These are phyloP conservation scores for Caryopteris hybrid DNA, from an alignment of 305 asterid species.

Conservation along the genomic window DNA sequence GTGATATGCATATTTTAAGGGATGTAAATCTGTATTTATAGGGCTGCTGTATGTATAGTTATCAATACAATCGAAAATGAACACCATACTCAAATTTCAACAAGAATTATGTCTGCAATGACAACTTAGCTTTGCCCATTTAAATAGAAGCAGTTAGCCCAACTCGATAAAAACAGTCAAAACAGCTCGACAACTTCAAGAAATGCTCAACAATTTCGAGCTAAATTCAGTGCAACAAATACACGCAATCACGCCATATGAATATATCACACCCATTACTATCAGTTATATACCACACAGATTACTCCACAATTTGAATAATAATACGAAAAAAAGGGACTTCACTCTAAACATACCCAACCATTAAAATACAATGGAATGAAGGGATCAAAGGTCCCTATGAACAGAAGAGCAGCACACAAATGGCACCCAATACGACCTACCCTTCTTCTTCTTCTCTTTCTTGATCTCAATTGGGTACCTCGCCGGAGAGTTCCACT, in stretches of 20 bases:
- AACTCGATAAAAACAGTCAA: no score
- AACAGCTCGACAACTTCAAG: background rate
- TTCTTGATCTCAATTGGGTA: slow-evolving; percentile 74
- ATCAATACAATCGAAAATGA: no score
- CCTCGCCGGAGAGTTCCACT: slow-evolving; percentile 90
- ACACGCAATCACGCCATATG: slow-evolving; percentile 11
- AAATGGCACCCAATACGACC: slow-evolving; percentile 75
- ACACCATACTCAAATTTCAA: no score
- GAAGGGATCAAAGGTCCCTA: slow-evolving; percentile 38
- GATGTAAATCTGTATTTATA: no score
- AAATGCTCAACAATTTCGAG: background rate
- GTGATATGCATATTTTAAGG: no score
- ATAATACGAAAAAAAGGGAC: slow-evolving; percentile 3
- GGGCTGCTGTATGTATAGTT: no score
- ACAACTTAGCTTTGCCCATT: no score
- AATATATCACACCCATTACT: slow-evolving; percentile 7
- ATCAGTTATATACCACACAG: slow-evolving; percentile 17
- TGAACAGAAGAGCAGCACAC: slow-evolving; percentile 85
- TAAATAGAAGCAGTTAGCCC: no score
- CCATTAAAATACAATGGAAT: background rate
- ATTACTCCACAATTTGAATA: slow-evolving; percentile 16
- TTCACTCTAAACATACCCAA: slow-evolving; percentile 16
- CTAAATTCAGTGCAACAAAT: background rate
- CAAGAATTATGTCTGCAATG: no score
- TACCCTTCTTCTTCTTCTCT: slow-evolving; percentile 72